Evolutionary conservation across 768 basidiomycete genomes (phyloP).

Genomic region (Tulasnella sp.): DNA sequence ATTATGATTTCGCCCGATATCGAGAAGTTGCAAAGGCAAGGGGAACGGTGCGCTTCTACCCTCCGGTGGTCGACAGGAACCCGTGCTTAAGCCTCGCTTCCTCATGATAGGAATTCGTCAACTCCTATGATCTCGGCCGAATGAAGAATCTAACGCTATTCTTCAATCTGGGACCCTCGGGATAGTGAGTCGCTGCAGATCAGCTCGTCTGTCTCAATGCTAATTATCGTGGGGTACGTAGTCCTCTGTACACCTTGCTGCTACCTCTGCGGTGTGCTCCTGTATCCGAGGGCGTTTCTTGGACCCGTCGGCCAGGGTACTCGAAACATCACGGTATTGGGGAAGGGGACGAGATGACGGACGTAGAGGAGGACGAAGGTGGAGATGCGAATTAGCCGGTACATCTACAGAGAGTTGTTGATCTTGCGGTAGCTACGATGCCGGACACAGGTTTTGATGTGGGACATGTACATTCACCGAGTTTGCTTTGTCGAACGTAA

Average conservation of each 20-base stretch:
- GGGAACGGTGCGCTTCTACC: constrained; percentile 42
- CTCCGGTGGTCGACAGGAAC: background rate
- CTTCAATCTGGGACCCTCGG: constrained; percentile 70
- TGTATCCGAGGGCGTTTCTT: constrained; percentile 71
- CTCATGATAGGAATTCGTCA: constrained; percentile 85
- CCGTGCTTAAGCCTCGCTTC: constrained; percentile 29
- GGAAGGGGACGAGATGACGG: constrained; percentile 80
- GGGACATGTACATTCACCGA: background rate
- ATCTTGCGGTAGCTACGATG: background rate
- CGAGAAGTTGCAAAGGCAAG: constrained; percentile 51
- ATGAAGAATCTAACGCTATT: constrained; percentile 66
- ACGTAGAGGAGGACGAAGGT: constrained; percentile 39
- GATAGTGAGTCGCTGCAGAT: constrained; percentile 51
- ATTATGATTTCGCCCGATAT: constrained; percentile 77
- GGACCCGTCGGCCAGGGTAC: constrained; percentile 61
- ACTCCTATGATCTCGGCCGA: constrained; percentile 79
- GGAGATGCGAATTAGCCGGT: background rate
- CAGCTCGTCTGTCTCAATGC: background rate
- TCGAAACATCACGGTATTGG: constrained; percentile 49
- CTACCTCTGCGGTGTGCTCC: constrained; percentile 71
- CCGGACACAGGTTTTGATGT: background rate
- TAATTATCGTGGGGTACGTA: constrained; percentile 22
- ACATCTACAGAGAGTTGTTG: background rate
- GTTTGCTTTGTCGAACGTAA: background rate
- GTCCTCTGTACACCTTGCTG: constrained; percentile 67